A percentile compares a stretch with the other conserved stretches of the same genome.
Evolutionary conservation across 148 eudicot species (phyloP).

Genomic region (Spergularia marina): DNA sequence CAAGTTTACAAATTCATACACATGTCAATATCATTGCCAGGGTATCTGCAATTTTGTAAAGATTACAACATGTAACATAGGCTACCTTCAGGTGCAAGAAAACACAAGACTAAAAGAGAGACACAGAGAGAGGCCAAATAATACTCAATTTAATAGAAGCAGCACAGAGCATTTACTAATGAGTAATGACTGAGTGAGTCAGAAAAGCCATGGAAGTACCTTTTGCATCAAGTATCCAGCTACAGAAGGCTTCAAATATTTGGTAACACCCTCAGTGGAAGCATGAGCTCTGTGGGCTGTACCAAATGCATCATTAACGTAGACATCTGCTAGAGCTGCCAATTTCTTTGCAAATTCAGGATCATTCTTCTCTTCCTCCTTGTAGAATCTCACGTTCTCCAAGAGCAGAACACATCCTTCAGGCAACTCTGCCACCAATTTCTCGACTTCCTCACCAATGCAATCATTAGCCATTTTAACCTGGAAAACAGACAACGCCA

Average conservation of each 20-base stretch:
- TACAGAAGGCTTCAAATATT: slow-evolving; percentile 75
- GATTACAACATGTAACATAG: no score
- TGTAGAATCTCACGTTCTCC: slow-evolving; percentile 81
- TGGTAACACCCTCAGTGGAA: slow-evolving; percentile 80
- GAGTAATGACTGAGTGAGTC: no score
- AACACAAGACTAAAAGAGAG: no score
- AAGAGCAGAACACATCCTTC: slow-evolving; percentile 78
- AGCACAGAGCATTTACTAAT: no score
- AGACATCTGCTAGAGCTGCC: slow-evolving; percentile 78
- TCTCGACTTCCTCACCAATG: slow-evolving; percentile 76
- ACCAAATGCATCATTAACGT: slow-evolving; percentile 83
- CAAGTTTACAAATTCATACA: no score
- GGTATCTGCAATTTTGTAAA: no score
- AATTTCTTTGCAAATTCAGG: slow-evolving; percentile 77
- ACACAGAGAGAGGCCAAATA: neutral
- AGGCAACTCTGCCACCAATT: slow-evolving; percentile 58
- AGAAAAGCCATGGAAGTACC: slow-evolving; percentile 31
- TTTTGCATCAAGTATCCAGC: slow-evolving; percentile 87
- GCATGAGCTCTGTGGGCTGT: slow-evolving; percentile 86
- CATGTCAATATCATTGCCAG: no score
- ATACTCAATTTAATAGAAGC: no score
- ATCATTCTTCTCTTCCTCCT: slow-evolving; percentile 92
- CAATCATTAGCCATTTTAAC: slow-evolving; percentile 73
- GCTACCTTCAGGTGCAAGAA: no score
- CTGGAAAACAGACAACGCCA: slow-evolving; percentile 29